These are phyloP conservation scores for Shiraia bambusicola DNA, from an alignment of 2,329 filamentous ascomycete genomes.

Conservation along the genomic window DNA sequence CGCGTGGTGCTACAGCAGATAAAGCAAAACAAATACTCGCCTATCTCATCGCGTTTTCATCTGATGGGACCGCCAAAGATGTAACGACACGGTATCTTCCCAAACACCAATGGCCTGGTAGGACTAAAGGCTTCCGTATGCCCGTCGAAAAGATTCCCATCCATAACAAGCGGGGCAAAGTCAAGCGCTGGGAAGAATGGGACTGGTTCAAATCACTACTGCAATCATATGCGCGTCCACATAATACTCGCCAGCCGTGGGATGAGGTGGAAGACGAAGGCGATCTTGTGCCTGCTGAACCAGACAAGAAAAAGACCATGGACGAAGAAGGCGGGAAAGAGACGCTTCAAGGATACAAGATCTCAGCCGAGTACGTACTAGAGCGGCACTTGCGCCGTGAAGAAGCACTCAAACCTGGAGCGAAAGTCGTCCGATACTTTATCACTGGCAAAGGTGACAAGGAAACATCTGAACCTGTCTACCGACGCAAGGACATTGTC, in stretches of 20 bases:
- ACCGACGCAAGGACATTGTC: constrained; percentile 74
- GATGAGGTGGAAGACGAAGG: constrained; percentile 79
- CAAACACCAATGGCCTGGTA: constrained; percentile 77
- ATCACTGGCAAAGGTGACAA: constrained; percentile 72
- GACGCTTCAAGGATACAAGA: constrained; percentile 85
- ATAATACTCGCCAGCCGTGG: constrained; percentile 61
- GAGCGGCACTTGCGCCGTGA: constrained; percentile 86
- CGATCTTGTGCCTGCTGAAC: constrained; percentile 71
- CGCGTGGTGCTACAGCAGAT: constrained; percentile 79
- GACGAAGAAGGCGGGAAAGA: constrained; percentile 69
- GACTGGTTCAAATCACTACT: constrained; percentile 89
- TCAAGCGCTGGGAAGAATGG: constrained; percentile 72
- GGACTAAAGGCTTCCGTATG: constrained; percentile 83
- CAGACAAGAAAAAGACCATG: constrained; percentile 64
- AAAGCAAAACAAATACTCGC: constrained; percentile 86
- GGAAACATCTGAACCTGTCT: constrained; percentile 77
- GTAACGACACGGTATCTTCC: constrained; percentile 90
- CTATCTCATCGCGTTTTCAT: constrained; percentile 80
- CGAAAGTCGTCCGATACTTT: constrained; percentile 73
- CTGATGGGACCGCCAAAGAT: constrained; percentile 89
- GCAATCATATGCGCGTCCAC: constrained; percentile 65
- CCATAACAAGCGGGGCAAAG: constrained; percentile 73
- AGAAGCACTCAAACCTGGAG: constrained; percentile 74
- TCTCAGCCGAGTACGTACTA: constrained; percentile 80
- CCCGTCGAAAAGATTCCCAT: constrained; percentile 77